Evolutionary conservation across 192 early-diverging fungal species (phyloP).

Genomic region (Diversispora epigaea): DNA sequence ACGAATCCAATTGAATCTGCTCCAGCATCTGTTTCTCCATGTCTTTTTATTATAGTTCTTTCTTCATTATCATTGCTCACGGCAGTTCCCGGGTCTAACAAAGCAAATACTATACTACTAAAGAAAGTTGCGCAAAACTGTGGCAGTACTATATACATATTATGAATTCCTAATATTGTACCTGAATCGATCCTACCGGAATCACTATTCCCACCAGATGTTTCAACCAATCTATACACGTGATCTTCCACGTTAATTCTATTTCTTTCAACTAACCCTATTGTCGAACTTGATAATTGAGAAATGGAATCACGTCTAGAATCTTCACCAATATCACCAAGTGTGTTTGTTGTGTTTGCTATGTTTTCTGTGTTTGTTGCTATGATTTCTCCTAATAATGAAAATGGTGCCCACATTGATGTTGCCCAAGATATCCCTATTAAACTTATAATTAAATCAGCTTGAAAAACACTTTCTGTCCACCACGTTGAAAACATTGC

Average conservation of each 20-base stretch:
- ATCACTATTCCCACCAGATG: neutral
- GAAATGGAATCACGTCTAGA: neutral
- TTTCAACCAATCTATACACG: constrained; percentile 1
- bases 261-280: no score
- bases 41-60: neutral
- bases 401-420: constrained; percentile 91
- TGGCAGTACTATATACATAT: constrained; percentile 91
- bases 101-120: constrained; percentile 78
- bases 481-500: constrained; percentile 70
- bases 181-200: constrained; percentile 53
- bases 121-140: constrained; percentile 87
- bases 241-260: neutral
- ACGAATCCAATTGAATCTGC: constrained; percentile 57
- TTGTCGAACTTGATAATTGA: no score
- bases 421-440: constrained; percentile 87
- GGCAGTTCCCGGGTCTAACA: constrained; percentile 52
- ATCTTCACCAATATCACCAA: constrained; percentile 29
- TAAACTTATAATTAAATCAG: constrained; percentile 67
- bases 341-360: no score
- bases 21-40: constrained; percentile 13
- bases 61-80: neutral
- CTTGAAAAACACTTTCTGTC: constrained; percentile 51
- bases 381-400: constrained; percentile 80
- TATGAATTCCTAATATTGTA: constrained; percentile 88
- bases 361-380: constrained; percentile 40